phyloP scores from a whole-genome alignment of 2,329 filamentous ascomycete species.

The Neopestalotiopsis rosae region DNA sequence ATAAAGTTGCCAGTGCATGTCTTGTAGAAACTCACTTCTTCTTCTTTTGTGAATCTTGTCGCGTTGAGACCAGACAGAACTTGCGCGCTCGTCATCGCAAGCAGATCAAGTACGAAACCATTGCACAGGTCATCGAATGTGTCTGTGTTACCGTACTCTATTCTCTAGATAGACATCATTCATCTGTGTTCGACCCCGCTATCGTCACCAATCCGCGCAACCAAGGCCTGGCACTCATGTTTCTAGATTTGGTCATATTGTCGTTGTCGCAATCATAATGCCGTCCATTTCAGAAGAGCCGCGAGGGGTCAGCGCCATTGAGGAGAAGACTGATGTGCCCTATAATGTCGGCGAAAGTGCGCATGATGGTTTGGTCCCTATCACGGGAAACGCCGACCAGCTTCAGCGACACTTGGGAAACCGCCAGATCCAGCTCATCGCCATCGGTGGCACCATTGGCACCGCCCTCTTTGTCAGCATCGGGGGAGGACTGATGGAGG shows the following conservation, averaged over 20 bases:
- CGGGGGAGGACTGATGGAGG: conserved; percentile 53
- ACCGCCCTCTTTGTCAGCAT: conserved; percentile 64
- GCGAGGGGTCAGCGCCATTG: not conserved
- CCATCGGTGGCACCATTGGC: conserved; percentile 60
- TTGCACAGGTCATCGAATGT: not conserved
- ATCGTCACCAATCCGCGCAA: not conserved
- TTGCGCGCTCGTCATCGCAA: not conserved
- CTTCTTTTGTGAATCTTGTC: not conserved
- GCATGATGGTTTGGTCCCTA: conserved; percentile 13
- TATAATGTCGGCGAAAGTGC: not conserved
- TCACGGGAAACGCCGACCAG: conserved; percentile 16
- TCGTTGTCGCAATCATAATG: not conserved
- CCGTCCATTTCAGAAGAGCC: not conserved
- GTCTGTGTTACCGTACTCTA: not conserved
- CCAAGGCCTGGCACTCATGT: not conserved
- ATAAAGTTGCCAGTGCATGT: not conserved
- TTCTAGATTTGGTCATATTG: not conserved
- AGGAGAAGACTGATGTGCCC: not conserved
- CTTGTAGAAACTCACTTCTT: not conserved
- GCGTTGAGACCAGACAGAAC: not conserved
- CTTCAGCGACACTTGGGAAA: conserved; percentile 14
- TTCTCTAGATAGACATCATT: not conserved
- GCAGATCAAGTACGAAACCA: not conserved
- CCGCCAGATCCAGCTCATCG: conserved; percentile 57
- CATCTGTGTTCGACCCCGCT: not conserved